Evolutionary conservation across 2,329 filamentous ascomycete species (phyloP), one percentile per base, ranked within the genome.

Genomic region (Cyanodermella asteris): DNA sequence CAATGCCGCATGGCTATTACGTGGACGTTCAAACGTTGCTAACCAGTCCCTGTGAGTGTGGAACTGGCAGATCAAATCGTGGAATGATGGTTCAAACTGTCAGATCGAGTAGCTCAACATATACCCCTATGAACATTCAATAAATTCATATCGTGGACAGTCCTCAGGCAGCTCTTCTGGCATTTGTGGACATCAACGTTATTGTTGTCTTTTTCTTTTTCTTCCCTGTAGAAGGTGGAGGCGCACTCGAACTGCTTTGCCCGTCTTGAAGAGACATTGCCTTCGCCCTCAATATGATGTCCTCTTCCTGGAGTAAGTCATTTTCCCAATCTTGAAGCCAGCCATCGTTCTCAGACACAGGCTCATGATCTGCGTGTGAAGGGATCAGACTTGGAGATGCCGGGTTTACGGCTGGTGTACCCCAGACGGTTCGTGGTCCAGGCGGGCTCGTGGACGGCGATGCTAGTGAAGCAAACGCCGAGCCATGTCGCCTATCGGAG

Each of bases 311-410:
- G 9, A 68, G 55, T 10, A 91, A 44, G 28, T 91, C 66, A 29
- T 73, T 70, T 39, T 91, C 77, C 72, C 72, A 77, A 2, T 72
- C 78, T 37, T 76, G 71, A 10, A 84, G 53, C 82, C 82, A 93
- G 1, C 82, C 84, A 43, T 93, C 82, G 32, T 81, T 67, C 3
- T 47, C 50, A 5, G 47, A 39, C n/a, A n/a, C n/a, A 27, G 35
- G 27, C 5, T 32, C 31, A 20, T 47, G 38, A n/a, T n/a, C n/a
- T 19, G 50, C 47, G 4, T 49, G 47, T 15, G 50, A 43, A 7
- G 44, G 38, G 7, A 48, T 32, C 3, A 57, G 43, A 15, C 47
- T 47, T 15, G 67, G 38, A 4, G 66, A 70, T 1, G 51, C 51
- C 0, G 67, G 53, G 3, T 54, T 41, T 3, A 91, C 52, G 0